Percentiles rank a stretch among this genome's conserved stretches.
These are phyloP conservation scores for Furcasterigmium furcatum DNA, from an alignment of 2,329 filamentous ascomycete genomes.

Conservation along the genomic window DNA sequence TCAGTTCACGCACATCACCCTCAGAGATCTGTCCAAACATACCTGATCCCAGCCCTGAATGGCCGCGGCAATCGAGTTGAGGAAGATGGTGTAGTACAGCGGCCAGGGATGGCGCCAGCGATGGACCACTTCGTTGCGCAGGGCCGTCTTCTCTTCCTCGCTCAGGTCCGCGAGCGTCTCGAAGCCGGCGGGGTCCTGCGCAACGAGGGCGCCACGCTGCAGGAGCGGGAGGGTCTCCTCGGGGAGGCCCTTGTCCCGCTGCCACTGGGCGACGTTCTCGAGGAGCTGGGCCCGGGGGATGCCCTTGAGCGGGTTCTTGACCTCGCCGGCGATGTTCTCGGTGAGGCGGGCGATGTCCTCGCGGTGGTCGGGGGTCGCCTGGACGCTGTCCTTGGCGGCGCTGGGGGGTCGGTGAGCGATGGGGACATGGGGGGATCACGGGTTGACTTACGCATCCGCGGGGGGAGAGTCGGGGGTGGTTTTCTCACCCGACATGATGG, in stretches of 20 bases:
- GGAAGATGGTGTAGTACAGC: constrained; percentile 45
- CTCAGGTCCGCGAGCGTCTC: constrained; percentile 42
- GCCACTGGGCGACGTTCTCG: constrained; percentile 25
- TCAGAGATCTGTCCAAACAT: too few relatives aligned
- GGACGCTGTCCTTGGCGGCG: neutral
- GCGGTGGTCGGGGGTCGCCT: neutral
- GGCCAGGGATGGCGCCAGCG: constrained; percentile 46
- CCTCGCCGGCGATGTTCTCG: constrained; percentile 5
- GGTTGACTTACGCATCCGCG: neutral
- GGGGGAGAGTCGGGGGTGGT: neutral
- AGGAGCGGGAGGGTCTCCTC: constrained; percentile 34
- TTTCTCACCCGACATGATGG: neutral
- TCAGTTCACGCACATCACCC: neutral
- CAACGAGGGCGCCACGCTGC: constrained; percentile 46
- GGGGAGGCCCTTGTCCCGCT: constrained; percentile 45
- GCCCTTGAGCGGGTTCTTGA: constrained; percentile 45
- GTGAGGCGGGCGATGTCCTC: neutral
- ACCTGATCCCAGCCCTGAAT: constrained; percentile 46
- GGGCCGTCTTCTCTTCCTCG: constrained; percentile 34
- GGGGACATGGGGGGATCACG: neutral
- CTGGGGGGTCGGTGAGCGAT: too few relatives aligned
- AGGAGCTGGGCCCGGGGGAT: constrained; percentile 46
- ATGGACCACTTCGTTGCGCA: constrained; percentile 41
- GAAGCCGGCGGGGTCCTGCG: constrained; percentile 44
- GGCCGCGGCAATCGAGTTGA: constrained; percentile 51